Conservation (phyloP, 2,329 filamentous ascomycete species). For the Magnaporthiopsis incrustans region DNA sequence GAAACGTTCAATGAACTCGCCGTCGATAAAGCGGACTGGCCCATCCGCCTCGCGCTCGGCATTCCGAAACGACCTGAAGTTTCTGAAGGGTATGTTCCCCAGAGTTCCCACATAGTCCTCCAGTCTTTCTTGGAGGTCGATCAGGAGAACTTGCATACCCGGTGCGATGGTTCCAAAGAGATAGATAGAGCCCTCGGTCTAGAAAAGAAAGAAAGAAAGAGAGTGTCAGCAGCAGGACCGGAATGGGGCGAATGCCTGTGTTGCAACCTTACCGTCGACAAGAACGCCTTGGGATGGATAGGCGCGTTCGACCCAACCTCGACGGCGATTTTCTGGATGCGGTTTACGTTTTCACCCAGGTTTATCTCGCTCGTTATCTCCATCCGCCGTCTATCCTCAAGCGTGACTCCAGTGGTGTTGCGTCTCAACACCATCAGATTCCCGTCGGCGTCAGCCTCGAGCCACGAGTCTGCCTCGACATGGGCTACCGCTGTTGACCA, state of each 20-base stretch:
- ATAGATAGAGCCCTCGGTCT: constrained; percentile 89
- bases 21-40: constrained; percentile 84
- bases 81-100: constrained; percentile 67
- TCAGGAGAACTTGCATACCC: constrained; percentile 67
- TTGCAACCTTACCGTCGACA: constrained; percentile 66
- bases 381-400: constrained; percentile 63
- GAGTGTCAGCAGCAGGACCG: neutral
- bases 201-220: constrained; percentile 4
- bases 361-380: constrained; percentile 73
- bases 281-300: constrained; percentile 74
- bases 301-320: constrained; percentile 54
- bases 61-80: constrained; percentile 77
- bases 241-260: neutral
- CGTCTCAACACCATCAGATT: constrained; percentile 74
- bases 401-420: constrained; percentile 64
- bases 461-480: constrained; percentile 64
- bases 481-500: constrained; percentile 72
- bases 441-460: constrained; percentile 79
- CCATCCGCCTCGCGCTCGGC: constrained; percentile 61
- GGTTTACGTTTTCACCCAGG: constrained; percentile 89
- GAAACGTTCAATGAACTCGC: constrained; percentile 82
- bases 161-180: constrained; percentile 75
- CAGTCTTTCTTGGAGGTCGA: constrained; percentile 70
- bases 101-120: constrained; percentile 53
- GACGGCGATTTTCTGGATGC: constrained; percentile 68